phyloP scores from a whole-genome alignment of 805 yeast species.

The Yamadazyma sp. region DNA sequence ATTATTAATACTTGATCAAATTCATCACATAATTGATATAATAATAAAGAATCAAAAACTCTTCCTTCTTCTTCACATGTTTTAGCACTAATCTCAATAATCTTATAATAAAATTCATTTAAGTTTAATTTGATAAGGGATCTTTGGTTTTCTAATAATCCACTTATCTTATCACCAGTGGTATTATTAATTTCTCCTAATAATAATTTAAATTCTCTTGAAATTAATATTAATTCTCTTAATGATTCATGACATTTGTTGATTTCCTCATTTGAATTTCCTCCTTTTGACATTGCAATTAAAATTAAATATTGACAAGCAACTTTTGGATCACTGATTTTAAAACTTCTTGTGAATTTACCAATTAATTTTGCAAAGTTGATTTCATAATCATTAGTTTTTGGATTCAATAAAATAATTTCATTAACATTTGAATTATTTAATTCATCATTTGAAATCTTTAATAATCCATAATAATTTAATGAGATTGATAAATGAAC shows the following conservation, averaged over 20 bases:
- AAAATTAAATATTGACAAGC: conserved; percentile 87
- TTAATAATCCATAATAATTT: conserved; percentile 67
- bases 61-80: conserved; percentile 92
- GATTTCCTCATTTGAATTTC: conserved; percentile 41
- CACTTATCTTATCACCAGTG: conserved; percentile 76
- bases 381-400: conserved; percentile 31
- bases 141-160: conserved; percentile 78
- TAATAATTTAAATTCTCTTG: conserved; percentile 76
- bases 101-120: conserved; percentile 59
- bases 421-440: conserved; percentile 23
- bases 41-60: conserved; percentile 74
- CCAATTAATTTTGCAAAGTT: conserved; percentile 69
- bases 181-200: conserved; percentile 74
- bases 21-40: conserved; percentile 87
- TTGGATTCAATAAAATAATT: conserved; percentile 29
- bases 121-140: conserved; percentile 59
- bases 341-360: conserved; percentile 77
- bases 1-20: conserved; percentile 74
- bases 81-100: conserved; percentile 81
- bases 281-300: conserved; percentile 51
- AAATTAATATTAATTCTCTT: conserved; percentile 78
- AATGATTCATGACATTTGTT: conserved; percentile 72
- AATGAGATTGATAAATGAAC: conserved; percentile 86
- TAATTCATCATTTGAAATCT: conserved; percentile 36
- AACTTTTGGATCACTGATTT: conserved; percentile 80